These are phyloP conservation scores for Botrytis pseudocinerea DNA, from an alignment of 2,329 filamentous ascomycete species.

Conservation along the genomic window DNA sequence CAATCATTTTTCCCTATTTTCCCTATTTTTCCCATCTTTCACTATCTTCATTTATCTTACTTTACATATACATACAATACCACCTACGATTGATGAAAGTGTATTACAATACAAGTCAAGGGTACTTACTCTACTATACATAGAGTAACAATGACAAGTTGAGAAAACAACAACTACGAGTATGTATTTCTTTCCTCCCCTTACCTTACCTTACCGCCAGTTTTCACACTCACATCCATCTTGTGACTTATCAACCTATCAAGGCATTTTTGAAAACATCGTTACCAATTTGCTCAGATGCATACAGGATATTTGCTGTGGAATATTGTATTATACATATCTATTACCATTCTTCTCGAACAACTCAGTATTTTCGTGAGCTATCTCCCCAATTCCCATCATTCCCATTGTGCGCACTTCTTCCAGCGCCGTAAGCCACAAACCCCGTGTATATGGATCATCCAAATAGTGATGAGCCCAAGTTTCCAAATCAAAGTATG, in stretches of 20 bases:
- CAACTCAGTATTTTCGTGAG: no score
- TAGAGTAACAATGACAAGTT: no score
- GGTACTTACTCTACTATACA: no score
- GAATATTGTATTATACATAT: neutral
- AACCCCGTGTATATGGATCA: no score
- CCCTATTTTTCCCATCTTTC: no score
- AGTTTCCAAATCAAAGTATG: neutral
- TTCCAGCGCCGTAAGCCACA: no score
- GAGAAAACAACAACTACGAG: neutral
- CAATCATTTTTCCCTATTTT: no score
- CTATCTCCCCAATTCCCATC: neutral
- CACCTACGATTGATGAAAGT: no score
- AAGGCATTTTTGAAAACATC: neutral
- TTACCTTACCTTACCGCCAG: neutral
- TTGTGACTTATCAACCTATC: no score
- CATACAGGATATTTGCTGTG: neutral
- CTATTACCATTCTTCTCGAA: neutral
- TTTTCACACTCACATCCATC: neutral
- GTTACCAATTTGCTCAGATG: neutral
- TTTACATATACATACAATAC: no score
- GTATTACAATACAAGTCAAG: no score
- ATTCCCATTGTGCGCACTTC: neutral
- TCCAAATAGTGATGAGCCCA: neutral
- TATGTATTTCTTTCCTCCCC: neutral
- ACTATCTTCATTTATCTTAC: no score